Evolutionary conservation across 805 yeast genomes (phyloP).

Genomic region (Myxozyma melibiosi): DNA sequence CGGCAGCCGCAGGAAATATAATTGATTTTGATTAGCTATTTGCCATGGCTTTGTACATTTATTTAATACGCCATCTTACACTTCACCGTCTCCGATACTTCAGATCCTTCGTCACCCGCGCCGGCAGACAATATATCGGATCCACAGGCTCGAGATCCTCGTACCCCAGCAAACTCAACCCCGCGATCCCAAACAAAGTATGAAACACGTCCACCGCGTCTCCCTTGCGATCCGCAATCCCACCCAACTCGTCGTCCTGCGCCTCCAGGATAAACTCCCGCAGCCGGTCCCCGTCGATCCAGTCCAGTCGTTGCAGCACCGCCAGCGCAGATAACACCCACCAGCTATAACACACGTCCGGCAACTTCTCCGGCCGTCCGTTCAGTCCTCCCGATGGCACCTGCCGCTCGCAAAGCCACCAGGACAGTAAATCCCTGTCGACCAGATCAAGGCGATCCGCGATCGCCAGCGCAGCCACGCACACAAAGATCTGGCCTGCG

Average conservation of each 20-base stretch:
- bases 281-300: constrained; percentile 73
- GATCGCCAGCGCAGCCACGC: constrained; percentile 78
- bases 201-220: constrained; percentile 93
- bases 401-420: constrained; percentile 94
- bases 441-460: constrained; percentile 56
- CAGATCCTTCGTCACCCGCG: constrained; percentile 43
- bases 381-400: constrained; percentile 85
- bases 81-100: background rate
- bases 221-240: constrained; percentile 88
- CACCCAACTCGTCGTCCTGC: constrained; percentile 71
- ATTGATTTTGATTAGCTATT: background rate
- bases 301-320: constrained; percentile 59
- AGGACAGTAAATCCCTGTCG: constrained; percentile 52
- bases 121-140: constrained; percentile 87
- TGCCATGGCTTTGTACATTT: background rate
- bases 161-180: constrained; percentile 72
- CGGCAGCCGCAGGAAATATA: background rate
- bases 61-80: background rate
- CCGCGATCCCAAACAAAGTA: constrained; percentile 87
- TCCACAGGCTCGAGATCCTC: constrained; percentile 65
- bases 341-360: constrained; percentile 92
- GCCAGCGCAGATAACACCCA: constrained; percentile 63
- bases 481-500: constrained; percentile 87
- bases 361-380: constrained; percentile 94
- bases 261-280: constrained; percentile 68